A percentile compares a stretch with the other conserved stretches of the same genome.
Conservation (phyloP, 2,329 filamentous ascomycete species). For the Cercospora sojina region DNA sequence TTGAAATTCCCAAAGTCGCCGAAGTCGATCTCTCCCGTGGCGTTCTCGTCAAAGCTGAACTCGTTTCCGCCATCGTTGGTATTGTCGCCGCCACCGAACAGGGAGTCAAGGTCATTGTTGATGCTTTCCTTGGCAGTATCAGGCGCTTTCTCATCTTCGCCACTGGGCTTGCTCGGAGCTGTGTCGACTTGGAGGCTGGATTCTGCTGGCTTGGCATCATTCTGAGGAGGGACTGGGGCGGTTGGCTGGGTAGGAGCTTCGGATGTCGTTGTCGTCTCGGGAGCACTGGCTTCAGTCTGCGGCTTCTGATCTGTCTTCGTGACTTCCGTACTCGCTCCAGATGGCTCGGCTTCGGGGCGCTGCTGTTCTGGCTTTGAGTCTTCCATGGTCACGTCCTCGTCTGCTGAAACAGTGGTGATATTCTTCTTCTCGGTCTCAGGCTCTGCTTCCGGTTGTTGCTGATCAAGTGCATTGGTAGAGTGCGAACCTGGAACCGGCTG, state of each 20-base stretch:
- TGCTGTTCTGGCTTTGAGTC: conserved; percentile 13
- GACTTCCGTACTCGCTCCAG: background rate
- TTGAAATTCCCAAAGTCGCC: conserved; percentile 32
- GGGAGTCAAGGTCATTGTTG: conserved; percentile 38
- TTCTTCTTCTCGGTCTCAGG: conserved; percentile 7
- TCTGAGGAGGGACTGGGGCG: background rate
- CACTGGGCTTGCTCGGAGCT: conserved; percentile 9
- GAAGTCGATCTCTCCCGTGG: conserved; percentile 38
- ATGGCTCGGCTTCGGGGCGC: background rate
- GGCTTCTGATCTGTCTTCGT: conserved; percentile 3
- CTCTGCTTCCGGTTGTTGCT: background rate
- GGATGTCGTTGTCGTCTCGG: background rate
- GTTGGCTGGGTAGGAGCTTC: background rate
- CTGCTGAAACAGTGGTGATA: background rate
- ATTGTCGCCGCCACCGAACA: conserved; percentile 36
- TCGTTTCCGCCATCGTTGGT: conserved; percentile 22
- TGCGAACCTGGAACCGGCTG: background rate
- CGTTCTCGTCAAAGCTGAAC: conserved; percentile 25
- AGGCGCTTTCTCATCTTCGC: conserved; percentile 28
- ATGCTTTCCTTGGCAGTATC: conserved; percentile 29
- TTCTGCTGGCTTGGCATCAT: conserved; percentile 3
- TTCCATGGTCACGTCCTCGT: conserved; percentile 16
- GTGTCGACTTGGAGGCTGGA: conserved; percentile 21
- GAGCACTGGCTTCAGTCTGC: background rate
- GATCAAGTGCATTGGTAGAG: background rate